These are phyloP conservation scores for Tolypocladium guangdongense DNA, from an alignment of 2,329 filamentous ascomycete species.

Conservation along the genomic window DNA sequence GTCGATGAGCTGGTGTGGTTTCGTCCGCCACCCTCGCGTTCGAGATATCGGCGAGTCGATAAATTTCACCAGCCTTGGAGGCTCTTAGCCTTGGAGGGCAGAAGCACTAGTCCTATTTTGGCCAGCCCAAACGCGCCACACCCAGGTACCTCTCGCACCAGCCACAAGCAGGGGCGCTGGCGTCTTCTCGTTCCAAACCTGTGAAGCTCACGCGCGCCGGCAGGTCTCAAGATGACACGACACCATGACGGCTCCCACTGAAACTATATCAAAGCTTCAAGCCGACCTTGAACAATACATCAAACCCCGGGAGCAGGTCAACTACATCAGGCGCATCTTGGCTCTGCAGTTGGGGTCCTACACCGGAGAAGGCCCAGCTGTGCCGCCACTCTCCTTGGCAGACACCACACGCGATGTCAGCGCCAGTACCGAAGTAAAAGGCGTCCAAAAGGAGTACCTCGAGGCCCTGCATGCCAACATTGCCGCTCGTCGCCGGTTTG, in stretches of 20 bases:
- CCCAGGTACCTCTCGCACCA: neutral
- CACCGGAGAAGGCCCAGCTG: slow-evolving; percentile 29
- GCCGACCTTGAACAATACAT: slow-evolving; percentile 39
- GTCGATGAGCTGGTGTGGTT: slow-evolving; percentile 9
- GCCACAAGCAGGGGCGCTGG: slow-evolving; percentile 5
- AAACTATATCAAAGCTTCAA: slow-evolving; percentile 25
- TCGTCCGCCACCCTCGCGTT: slow-evolving; percentile 7
- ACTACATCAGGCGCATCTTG: slow-evolving; percentile 43
- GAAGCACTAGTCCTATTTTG: slow-evolving; percentile 2
- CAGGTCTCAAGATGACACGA: neutral
- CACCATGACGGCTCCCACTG: slow-evolving; percentile 20
- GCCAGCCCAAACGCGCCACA: slow-evolving; percentile 5
- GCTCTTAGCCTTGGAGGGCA: slow-evolving; percentile 9
- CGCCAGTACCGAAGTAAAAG: slow-evolving; percentile 27
- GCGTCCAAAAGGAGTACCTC: slow-evolving; percentile 43
- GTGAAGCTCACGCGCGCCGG: neutral
- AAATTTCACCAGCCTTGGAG: slow-evolving; percentile 20
- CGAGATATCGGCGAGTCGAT: slow-evolving; percentile 14
- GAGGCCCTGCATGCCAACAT: slow-evolving; percentile 41
- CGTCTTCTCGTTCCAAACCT: too few relatives aligned
- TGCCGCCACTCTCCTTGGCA: slow-evolving; percentile 37
- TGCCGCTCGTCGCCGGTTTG: slow-evolving; percentile 38
- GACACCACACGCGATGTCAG: slow-evolving; percentile 25
- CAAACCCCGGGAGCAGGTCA: slow-evolving; percentile 45
- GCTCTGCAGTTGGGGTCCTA: slow-evolving; percentile 41